Percentiles rank a stretch among this genome's conserved stretches.
phyloP scores from a whole-genome alignment of 176 grass and related monocot species.

The Carex scoparia region DNA sequence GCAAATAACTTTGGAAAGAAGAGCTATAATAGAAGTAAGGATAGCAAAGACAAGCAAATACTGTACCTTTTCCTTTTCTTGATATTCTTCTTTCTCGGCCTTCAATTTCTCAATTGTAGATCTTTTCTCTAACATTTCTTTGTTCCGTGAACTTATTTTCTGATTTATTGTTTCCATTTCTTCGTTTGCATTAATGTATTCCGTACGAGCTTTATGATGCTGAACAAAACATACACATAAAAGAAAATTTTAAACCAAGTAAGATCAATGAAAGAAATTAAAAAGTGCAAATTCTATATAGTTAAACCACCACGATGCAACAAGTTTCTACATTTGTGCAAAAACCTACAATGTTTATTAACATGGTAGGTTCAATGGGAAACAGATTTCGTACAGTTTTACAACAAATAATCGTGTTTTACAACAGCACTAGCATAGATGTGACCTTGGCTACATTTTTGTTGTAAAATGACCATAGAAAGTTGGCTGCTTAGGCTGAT shows the following conservation, averaged over 20 bases:
- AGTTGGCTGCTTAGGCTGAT: background rate
- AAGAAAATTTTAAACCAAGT: background rate
- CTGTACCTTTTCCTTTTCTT: constrained; percentile 58
- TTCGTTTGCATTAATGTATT: constrained; percentile 56
- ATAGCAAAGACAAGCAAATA: constrained; percentile 8
- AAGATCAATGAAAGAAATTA: background rate
- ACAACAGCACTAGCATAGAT: background rate
- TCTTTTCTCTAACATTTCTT: constrained; percentile 45
- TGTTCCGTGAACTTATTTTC: constrained; percentile 51
- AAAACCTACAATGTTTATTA: background rate
- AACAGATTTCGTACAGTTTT: background rate
- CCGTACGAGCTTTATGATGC: constrained; percentile 63
- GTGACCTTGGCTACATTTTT: background rate
- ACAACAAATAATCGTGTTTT: background rate
- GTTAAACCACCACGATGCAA: background rate
- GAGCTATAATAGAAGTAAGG: background rate
- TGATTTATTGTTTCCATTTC: constrained; percentile 66
- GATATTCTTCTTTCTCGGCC: constrained; percentile 58
- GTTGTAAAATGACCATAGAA: background rate
- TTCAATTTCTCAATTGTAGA: constrained; percentile 54
- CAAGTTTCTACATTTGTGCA: background rate
- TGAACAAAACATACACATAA: constrained; percentile 34
- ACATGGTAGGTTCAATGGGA: background rate
- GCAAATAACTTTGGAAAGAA: background rate
- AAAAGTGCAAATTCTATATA: background rate